Evolutionary conservation across 331 rosid species (phyloP).

Genomic region (Quercus lobata): DNA sequence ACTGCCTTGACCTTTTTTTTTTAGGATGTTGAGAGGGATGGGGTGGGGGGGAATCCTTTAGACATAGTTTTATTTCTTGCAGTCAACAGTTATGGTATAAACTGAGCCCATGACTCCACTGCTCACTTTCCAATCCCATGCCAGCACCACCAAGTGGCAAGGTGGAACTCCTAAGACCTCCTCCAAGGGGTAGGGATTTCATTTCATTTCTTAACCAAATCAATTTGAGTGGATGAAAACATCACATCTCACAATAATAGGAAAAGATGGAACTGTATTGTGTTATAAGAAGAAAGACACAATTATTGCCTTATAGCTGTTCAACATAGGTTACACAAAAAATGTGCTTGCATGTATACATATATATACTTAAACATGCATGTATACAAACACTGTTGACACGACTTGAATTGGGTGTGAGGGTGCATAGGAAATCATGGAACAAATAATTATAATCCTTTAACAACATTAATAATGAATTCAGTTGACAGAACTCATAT

Average conservation of each 20-base stretch:
- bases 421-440: too few relatives aligned
- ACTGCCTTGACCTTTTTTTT: not conserved
- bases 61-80: not conserved
- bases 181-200: not conserved
- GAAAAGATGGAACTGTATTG: not conserved
- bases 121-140: not conserved
- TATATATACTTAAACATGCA: too few relatives aligned
- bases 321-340: not conserved
- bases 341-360: not conserved
- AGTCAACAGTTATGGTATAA: not conserved
- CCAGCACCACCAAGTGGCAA: not conserved
- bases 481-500: not conserved
- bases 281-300: not conserved
- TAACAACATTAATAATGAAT: not conserved
- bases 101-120: not conserved
- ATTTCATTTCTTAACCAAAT: constrained; percentile 2
- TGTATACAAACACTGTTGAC: too few relatives aligned
- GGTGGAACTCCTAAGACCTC: not conserved
- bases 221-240: constrained; percentile 1
- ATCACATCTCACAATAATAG: not conserved
- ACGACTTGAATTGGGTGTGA: too few relatives aligned
- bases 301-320: too few relatives aligned
- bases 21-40: not conserved
- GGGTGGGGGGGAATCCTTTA: not conserved
- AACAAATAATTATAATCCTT: not conserved